Evolutionary conservation across 768 basidiomycete species (phyloP).

Genomic region (Lactarius tabidus): DNA sequence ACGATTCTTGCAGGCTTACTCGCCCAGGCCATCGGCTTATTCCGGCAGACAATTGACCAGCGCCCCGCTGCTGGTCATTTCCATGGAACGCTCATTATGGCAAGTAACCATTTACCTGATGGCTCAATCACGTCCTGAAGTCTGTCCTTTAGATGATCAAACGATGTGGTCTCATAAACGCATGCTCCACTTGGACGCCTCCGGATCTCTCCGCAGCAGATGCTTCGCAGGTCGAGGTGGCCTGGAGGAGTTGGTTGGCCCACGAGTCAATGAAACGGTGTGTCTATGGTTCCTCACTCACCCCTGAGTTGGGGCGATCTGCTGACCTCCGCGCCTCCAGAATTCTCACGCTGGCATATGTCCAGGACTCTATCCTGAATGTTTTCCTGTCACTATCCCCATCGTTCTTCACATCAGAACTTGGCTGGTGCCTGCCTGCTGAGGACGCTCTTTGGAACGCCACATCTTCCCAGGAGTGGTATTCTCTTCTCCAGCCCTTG

Average conservation of each 20-base stretch:
- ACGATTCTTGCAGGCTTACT: constrained; percentile 44
- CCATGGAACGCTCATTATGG: constrained; percentile 52
- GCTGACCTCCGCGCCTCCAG: constrained; percentile 12
- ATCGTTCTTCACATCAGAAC: constrained; percentile 42
- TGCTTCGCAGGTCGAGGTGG: constrained; percentile 35
- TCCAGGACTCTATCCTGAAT: constrained; percentile 48
- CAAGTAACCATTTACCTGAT: constrained; percentile 29
- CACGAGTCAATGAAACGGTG: constrained; percentile 52
- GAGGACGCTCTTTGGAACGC: constrained; percentile 50
- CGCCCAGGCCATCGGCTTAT: constrained; percentile 48
- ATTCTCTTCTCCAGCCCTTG: constrained; percentile 38
- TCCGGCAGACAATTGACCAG: constrained; percentile 43
- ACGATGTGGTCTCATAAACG: constrained; percentile 37
- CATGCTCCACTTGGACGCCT: constrained; percentile 40
- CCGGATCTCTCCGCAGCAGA: constrained; percentile 31
- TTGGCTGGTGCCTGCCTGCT: constrained; percentile 46
- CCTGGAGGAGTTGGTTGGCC: constrained; percentile 50
- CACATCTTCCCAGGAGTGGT: constrained; percentile 44
- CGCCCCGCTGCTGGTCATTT: constrained; percentile 43
- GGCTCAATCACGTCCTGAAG: neutral
- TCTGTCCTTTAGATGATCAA: constrained; percentile 30
- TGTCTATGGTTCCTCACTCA: constrained; percentile 17
- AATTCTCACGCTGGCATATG: constrained; percentile 37
- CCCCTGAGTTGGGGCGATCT: neutral
- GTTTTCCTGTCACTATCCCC: constrained; percentile 46